Conservation (phyloP, 768 basidiomycete species). For the Macrolepiota albuminosa region DNA sequence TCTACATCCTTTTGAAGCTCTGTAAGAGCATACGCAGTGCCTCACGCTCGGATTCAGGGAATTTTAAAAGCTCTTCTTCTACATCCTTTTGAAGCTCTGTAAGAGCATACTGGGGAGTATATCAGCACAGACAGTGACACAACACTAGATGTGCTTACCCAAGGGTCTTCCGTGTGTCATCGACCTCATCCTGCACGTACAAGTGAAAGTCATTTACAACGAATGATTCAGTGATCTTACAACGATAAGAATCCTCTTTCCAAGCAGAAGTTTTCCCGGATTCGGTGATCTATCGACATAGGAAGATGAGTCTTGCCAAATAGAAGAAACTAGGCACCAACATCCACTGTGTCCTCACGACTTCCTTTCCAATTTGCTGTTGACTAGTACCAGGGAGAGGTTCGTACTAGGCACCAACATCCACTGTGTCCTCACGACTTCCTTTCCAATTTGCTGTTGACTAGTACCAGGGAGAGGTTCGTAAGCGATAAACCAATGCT, state of each 20-base stretch:
- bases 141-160: slow-evolving; percentile 46
- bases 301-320: slow-evolving; percentile 2
- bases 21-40: slow-evolving; percentile 75
- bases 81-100: slow-evolving; percentile 89
- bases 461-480: slow-evolving; percentile 79
- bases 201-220: slow-evolving; percentile 1
- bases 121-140: neutral
- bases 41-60: slow-evolving; percentile 73
- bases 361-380: slow-evolving; percentile 76
- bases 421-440: slow-evolving; percentile 97
- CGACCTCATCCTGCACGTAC: slow-evolving; percentile 69
- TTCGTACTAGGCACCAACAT: slow-evolving; percentile 76
- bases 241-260: slow-evolving; percentile 78
- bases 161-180: slow-evolving; percentile 86
- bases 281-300: slow-evolving; percentile 50
- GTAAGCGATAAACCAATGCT: slow-evolving; percentile 94
- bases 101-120: slow-evolving; percentile 64
- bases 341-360: slow-evolving; percentile 97
- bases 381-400: slow-evolving; percentile 70
- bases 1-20: slow-evolving; percentile 92
- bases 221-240: slow-evolving; percentile 36
- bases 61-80: slow-evolving; percentile 55
- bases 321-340: slow-evolving; percentile 31
- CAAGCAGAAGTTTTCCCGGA: slow-evolving; percentile 65
- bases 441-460: slow-evolving; percentile 68